Evolutionary conservation across 345 rosid species (phyloP), one percentile per base, ranked within the genome.

Genomic region (Aurinia saxatilis): DNA sequence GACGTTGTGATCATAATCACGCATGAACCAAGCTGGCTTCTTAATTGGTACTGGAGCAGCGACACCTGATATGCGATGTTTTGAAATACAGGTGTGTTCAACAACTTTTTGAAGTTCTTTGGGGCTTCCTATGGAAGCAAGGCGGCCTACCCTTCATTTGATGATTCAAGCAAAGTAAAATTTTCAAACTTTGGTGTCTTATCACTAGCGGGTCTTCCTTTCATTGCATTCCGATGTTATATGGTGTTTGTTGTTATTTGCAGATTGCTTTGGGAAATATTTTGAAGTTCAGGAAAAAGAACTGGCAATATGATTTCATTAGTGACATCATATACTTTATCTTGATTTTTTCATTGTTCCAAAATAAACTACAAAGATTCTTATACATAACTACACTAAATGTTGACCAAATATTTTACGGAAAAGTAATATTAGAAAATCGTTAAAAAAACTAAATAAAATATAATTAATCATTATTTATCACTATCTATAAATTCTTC

Each of bases 251-350:
- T 34, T 67, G 70, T 45, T n/a, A n/a, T n/a, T 34, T 63, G 75
- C 88, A 93, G 99, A 93, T 90, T 78, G 99, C 99, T 53, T 55
- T 93, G 81, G 99, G 99, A 73, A 93, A 93, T 76, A 93, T 93
- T 75, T 78, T 93, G 86, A 93, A 93, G 82, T 93, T 93, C 54
- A 84, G 97, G 66, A 93, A 90, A 83, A 93, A 87, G 83, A 93
- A 93, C 71, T 93, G 97, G 99, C 99, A 93, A 41, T 93, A 90
- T 61, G 99, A 93, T 82, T 81, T 90, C 65, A 93, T 93, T 48
- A 97, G 99, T 64, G 99, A 97, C 71, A 79, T 93, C 60, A 84
- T 93, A 75, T 93, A 93, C 79, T 93, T 93, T 46, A 63, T 93
- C 42, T 66, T 93, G 83, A 88, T 77, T 63, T 93, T 87, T 66